phyloP scores from a whole-genome alignment of 1,284 basidiomycete species.

The Naganishia albida region DNA sequence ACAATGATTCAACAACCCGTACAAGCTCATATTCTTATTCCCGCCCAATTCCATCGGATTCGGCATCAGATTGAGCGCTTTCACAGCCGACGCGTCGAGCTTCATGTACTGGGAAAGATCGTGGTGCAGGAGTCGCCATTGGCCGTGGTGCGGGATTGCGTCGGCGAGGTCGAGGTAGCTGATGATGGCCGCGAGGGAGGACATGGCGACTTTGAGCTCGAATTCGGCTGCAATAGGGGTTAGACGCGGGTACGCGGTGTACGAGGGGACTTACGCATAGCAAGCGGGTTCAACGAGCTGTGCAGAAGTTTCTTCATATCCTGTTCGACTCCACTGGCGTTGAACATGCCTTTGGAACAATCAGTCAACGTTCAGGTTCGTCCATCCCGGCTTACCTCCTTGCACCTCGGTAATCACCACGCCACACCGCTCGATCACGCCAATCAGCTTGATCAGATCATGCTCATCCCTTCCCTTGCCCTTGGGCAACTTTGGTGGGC shows the following conservation, averaged over 20 bases:
- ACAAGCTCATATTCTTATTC: conserved; percentile 78
- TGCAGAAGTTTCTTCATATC: conserved; percentile 77
- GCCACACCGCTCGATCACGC: conserved; percentile 83
- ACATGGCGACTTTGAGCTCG: conserved; percentile 74
- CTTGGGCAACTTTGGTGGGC: conserved; percentile 18
- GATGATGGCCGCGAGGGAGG: conserved; percentile 77
- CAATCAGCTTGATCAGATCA: conserved; percentile 80
- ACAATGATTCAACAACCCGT: conserved; percentile 90
- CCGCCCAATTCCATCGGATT: conserved; percentile 61
- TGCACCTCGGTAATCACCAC: conserved; percentile 88
- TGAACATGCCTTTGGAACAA: conserved; percentile 74
- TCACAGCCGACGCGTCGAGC: conserved; percentile 89
- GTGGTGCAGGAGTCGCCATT: conserved; percentile 79
- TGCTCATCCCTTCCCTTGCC: conserved; percentile 60
- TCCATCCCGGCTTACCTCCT: conserved; percentile 61
- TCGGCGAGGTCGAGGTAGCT: conserved; percentile 80
- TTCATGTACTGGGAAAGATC: conserved; percentile 95
- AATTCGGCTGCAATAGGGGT: conserved; percentile 65
- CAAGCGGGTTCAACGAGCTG: conserved; percentile 56
- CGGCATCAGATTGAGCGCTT: conserved; percentile 85
- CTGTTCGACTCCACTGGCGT: conserved; percentile 75
- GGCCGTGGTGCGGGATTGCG: conserved; percentile 77
- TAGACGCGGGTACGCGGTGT: not conserved
- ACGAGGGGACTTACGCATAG: conserved; percentile 55
- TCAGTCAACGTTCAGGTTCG: not conserved